Percentiles rank a stretch among this genome's conserved stretches.
phyloP scores from a whole-genome alignment of 169 alveolate genomes.

The Amoebophrya sp. region DNA sequence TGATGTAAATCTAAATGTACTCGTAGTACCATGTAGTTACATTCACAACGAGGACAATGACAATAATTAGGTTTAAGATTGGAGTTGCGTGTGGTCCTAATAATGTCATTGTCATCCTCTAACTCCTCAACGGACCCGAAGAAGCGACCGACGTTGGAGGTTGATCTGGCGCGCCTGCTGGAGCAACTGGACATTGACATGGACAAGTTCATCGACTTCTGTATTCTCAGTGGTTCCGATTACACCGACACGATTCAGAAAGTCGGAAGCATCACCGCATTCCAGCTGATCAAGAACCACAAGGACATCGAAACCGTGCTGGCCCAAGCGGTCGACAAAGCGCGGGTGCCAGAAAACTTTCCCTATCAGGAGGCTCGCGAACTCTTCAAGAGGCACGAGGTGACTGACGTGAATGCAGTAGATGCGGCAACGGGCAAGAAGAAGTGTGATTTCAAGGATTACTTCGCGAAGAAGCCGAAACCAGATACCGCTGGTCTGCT shows the following conservation, averaged over 20 bases:
- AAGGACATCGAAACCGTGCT: conserved; percentile 73
- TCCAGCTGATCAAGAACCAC: conserved; percentile 71
- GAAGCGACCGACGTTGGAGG: background rate
- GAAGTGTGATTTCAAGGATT: background rate
- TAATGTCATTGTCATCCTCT: background rate
- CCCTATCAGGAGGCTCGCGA: conserved; percentile 61
- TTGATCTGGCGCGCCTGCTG: background rate
- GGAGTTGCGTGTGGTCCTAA: background rate
- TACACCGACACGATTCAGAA: conserved; percentile 86
- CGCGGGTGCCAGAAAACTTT: conserved; percentile 56
- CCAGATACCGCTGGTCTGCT: background rate
- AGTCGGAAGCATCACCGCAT: conserved; percentile 86
- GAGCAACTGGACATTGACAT: conserved; percentile 59
- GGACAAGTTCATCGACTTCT: conserved; percentile 88
- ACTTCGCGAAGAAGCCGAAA: background rate
- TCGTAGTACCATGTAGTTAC: background rate
- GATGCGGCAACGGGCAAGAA: background rate
- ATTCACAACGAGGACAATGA: background rate
- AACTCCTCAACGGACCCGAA: background rate
- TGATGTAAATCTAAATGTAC: background rate
- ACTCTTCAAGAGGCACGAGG: conserved; percentile 58
- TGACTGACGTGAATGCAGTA: background rate
- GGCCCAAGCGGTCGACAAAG: conserved; percentile 45
- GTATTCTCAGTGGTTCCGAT: conserved; percentile 97
- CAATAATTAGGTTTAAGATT: background rate